Conservation (phyloP, 768 basidiomycete species). For the Strobilomyces echinocephalus region DNA sequence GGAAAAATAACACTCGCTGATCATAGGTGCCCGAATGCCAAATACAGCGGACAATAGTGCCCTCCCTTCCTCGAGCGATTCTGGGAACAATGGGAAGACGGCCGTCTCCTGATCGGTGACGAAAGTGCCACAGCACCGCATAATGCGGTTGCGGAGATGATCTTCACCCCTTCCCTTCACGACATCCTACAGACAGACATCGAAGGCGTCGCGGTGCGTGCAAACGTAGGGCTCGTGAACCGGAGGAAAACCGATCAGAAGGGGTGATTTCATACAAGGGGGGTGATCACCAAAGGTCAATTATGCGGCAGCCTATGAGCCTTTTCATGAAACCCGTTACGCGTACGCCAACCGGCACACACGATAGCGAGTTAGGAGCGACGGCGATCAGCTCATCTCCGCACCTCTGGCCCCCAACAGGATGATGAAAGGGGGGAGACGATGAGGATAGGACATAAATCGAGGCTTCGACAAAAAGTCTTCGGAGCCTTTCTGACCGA, state of each 20-base stretch:
- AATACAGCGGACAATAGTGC: constrained; percentile 22
- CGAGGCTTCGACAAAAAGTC: background rate
- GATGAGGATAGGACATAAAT: background rate
- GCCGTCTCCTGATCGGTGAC: constrained; percentile 2
- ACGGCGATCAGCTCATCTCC: constrained; percentile 30
- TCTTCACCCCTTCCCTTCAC: constrained; percentile 4
- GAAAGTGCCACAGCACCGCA: constrained; percentile 8
- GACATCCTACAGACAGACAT: background rate
- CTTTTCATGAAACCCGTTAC: constrained; percentile 13
- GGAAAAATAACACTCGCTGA: background rate
- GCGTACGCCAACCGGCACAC: constrained; percentile 8
- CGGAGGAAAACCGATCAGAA: constrained; percentile 1
- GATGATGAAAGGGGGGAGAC: constrained; percentile 7
- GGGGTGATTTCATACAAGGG: background rate
- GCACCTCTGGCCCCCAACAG: constrained; percentile 14
- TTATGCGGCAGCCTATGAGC: constrained; percentile 3
- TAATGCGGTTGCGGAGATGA: constrained; percentile 10
- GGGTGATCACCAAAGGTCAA: background rate
- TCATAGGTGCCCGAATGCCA: constrained; percentile 11
- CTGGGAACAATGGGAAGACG: constrained; percentile 11
- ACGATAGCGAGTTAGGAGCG: constrained; percentile 19
- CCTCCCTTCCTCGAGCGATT: background rate
- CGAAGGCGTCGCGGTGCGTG: background rate
- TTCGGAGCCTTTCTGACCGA: background rate
- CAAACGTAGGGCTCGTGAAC: background rate